A percentile compares a stretch with the other conserved stretches of the same genome.
Conservation (phyloP, 805 yeast genomes). For the Metschnikowia orientalis region DNA sequence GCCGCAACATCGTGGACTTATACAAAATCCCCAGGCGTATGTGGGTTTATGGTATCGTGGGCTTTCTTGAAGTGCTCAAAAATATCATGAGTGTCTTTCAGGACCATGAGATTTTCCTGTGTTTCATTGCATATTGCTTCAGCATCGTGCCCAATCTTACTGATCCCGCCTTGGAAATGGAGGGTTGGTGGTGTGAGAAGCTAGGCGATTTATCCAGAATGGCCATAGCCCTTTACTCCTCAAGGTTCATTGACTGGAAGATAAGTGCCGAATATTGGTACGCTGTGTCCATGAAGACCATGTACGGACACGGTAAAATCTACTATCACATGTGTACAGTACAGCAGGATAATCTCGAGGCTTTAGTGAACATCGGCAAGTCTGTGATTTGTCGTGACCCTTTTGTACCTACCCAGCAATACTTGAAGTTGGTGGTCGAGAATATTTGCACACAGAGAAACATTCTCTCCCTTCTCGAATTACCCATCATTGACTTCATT, state of each 20-base stretch:
- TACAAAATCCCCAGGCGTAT: constrained; percentile 74
- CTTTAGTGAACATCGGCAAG: constrained; percentile 74
- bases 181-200: constrained; percentile 80
- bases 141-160: constrained; percentile 52
- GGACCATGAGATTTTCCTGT: constrained; percentile 74
- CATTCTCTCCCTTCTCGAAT: constrained; percentile 53
- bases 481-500: constrained; percentile 57
- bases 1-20: constrained; percentile 70
- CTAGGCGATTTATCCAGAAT: constrained; percentile 81
- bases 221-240: constrained; percentile 81
- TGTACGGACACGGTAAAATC: constrained; percentile 79
- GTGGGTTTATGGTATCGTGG: constrained; percentile 85
- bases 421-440: constrained; percentile 71
- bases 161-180: constrained; percentile 53
- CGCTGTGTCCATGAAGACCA: constrained; percentile 62
- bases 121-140: constrained; percentile 70
- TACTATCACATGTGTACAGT: constrained; percentile 88
- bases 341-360: constrained; percentile 71
- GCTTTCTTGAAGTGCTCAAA: constrained; percentile 71
- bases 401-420: constrained; percentile 77
- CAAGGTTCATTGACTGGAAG: constrained; percentile 83
- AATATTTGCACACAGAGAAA: constrained; percentile 66
- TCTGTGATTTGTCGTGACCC: constrained; percentile 78
- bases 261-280: constrained; percentile 82
- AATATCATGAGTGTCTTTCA: constrained; percentile 68